Base-by-base conservation (phyloP, 2,329 filamentous ascomycete genomes). In the Aspergillus unguis region DNA sequence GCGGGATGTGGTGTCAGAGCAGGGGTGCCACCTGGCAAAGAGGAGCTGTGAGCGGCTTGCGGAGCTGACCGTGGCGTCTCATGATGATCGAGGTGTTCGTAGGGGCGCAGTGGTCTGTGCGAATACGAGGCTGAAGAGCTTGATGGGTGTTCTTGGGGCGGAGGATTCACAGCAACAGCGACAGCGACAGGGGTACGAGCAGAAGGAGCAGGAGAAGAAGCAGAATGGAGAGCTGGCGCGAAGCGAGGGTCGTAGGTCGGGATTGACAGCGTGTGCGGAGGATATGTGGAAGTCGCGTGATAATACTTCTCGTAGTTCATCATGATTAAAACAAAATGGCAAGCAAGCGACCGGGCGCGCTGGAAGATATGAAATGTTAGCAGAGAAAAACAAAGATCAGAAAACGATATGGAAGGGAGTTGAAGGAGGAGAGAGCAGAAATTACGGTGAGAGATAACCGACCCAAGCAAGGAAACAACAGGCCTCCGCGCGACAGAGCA, bases 211-310 rank as follows among this genome's bases (percentile, higher is more conserved):
- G 58, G 55, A 48, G 58, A 65, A 35, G 32, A 29, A 31, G 44
- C 62, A 37, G 48, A 17, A 31, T 44, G 38, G 10, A 32, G 51
- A 33, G 40, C 56, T 11, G 62, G 63, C 50, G 67, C 59, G 25
- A 59, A 56, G 48, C 62, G 64, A 55, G 65, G 55, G 49, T 68
- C 65, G 50, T 64, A 65, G n/a, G 67, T 58, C 37, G 55, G 62
- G 41, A 70, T 62, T 32, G 66, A 62, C 17, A 66, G 66, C 10
- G 66, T 64, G 45, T 68, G 68, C 11, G 65, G 60, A 46, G 67
- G 68, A 55, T 66, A 66, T 35, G 55, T 49, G 7, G 54, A 56
- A 29, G 56, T 54, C 27, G 50, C 42, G 35, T 51, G 57, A 29
- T 59, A 56, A 23, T 56, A 52, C 49, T 62, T 62, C 32, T 63